A percentile compares a stretch with the other conserved stretches of the same genome.
Conservation (phyloP, 2,329 filamentous ascomycete genomes). For the Diaporthe citri region DNA sequence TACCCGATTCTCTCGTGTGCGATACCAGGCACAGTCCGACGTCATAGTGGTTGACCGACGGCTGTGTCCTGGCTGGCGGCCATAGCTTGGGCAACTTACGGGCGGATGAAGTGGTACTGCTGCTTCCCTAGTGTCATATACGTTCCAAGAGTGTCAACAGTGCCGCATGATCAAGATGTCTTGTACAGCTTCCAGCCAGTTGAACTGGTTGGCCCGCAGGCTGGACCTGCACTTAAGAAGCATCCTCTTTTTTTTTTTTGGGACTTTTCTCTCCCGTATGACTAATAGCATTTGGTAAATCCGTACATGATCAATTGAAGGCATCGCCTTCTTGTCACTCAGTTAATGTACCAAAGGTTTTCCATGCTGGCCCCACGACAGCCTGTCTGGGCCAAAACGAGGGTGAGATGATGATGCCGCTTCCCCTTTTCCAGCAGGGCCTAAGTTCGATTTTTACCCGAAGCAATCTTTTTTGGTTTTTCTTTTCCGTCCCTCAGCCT, state of each 20-base stretch:
- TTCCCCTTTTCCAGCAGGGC: not conserved
- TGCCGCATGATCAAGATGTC: not conserved
- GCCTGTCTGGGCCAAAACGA: not conserved
- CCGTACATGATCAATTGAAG: no score
- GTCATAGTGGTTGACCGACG: slow-evolving; percentile 31
- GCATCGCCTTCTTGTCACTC: not conserved
- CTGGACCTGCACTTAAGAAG: slow-evolving; percentile 18
- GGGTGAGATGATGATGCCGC: not conserved
- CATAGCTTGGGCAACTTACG: not conserved
- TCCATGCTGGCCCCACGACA: not conserved
- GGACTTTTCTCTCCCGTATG: not conserved
- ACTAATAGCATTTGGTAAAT: not conserved
- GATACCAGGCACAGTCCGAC: slow-evolving; percentile 25
- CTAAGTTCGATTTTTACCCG: not conserved
- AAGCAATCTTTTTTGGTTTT: not conserved
- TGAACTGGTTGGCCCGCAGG: slow-evolving; percentile 15
- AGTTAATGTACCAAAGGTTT: not conserved
- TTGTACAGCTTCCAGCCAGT: slow-evolving; percentile 25
- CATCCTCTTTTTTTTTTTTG: not conserved
- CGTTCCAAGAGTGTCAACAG: slow-evolving; percentile 17
- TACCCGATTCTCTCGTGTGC: slow-evolving; percentile 24
- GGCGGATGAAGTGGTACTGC: not conserved
- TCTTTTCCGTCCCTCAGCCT: not conserved
- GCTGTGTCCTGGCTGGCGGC: slow-evolving; percentile 6
- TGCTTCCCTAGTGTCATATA: not conserved